A percentile compares a stretch with the other conserved stretches of the same genome.
Conservation (phyloP, 2,329 filamentous ascomycete genomes). For the Intubia oerlemansii region DNA sequence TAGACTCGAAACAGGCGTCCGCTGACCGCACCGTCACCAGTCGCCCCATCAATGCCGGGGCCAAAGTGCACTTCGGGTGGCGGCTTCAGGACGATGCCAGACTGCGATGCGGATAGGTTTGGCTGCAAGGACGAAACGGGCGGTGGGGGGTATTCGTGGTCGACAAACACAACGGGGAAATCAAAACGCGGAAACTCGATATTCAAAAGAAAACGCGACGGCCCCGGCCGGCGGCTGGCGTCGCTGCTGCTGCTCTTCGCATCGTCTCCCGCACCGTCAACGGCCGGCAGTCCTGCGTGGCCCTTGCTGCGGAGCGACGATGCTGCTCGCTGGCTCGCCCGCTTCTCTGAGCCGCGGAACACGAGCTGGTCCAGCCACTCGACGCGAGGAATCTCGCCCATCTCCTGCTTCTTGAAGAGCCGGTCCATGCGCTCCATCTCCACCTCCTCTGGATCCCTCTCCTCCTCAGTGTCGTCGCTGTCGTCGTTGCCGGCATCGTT, state of each 20-base stretch:
- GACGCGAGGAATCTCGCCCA: constrained; percentile 82
- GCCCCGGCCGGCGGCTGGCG: constrained; percentile 16
- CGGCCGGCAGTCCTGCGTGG: constrained; percentile 26
- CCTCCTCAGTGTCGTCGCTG: constrained; percentile 19
- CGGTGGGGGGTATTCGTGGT: constrained; percentile 76
- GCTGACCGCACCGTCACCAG: constrained; percentile 25
- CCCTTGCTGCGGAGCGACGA: constrained; percentile 39
- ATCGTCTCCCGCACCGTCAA: constrained; percentile 12
- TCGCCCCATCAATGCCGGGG: constrained; percentile 42
- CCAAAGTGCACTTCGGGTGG: constrained; percentile 79
- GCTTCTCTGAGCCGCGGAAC: constrained; percentile 73
- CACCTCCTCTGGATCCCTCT: constrained; percentile 46
- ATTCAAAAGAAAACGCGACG: constrained; percentile 57
- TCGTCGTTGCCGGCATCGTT: constrained; percentile 18
- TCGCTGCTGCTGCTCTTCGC: constrained; percentile 12
- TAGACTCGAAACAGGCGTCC: constrained; percentile 65
- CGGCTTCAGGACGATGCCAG: constrained; percentile 52
- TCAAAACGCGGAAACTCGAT: constrained; percentile 89
- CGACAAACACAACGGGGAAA: constrained; percentile 85
- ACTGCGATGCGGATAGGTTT: constrained; percentile 39
- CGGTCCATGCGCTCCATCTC: constrained; percentile 80
- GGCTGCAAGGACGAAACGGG: constrained; percentile 58
- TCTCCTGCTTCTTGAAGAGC: constrained; percentile 92
- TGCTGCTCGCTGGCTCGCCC: constrained; percentile 33
- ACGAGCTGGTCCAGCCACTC: constrained; percentile 94